phyloP scores from a whole-genome alignment of 176 grass and related monocot genomes.

The Rhynchospora tenuis region DNA sequence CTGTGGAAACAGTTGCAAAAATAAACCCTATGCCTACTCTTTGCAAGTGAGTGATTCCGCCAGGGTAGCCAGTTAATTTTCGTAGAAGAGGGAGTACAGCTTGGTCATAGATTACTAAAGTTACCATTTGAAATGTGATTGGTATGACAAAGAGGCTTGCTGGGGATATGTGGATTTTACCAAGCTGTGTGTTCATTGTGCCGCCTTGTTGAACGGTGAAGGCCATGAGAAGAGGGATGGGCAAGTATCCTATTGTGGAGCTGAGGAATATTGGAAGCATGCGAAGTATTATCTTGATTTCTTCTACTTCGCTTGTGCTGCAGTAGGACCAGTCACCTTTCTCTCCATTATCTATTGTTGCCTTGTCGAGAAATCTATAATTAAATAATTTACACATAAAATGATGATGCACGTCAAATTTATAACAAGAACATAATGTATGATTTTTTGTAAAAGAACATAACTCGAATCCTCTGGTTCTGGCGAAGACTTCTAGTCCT shows the following conservation, averaged over 20 bases:
- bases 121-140: slow-evolving; percentile 46
- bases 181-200: slow-evolving; percentile 49
- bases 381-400: slow-evolving; percentile 3
- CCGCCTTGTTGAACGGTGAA: slow-evolving; percentile 56
- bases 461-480: slow-evolving; percentile 28
- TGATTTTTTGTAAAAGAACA: background rate
- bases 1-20: slow-evolving; percentile 26
- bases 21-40: slow-evolving; percentile 47
- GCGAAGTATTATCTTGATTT: slow-evolving; percentile 44
- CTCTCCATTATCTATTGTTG: slow-evolving; percentile 34
- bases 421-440: background rate
- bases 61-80: slow-evolving; percentile 26
- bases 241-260: slow-evolving; percentile 38
- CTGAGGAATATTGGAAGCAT: slow-evolving; percentile 59
- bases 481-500: background rate
- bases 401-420: background rate
- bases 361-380: slow-evolving; percentile 34
- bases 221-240: slow-evolving; percentile 46
- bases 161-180: slow-evolving; percentile 35
- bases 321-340: slow-evolving; percentile 16
- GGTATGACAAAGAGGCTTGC: slow-evolving; percentile 57
- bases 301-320: slow-evolving; percentile 33
- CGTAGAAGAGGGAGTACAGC: slow-evolving; percentile 37
- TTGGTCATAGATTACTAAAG: slow-evolving; percentile 44
- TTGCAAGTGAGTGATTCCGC: slow-evolving; percentile 52